Base-by-base conservation (phyloP, 192 early-diverging fungal species). In the Umbelopsis isabellina region DNA sequence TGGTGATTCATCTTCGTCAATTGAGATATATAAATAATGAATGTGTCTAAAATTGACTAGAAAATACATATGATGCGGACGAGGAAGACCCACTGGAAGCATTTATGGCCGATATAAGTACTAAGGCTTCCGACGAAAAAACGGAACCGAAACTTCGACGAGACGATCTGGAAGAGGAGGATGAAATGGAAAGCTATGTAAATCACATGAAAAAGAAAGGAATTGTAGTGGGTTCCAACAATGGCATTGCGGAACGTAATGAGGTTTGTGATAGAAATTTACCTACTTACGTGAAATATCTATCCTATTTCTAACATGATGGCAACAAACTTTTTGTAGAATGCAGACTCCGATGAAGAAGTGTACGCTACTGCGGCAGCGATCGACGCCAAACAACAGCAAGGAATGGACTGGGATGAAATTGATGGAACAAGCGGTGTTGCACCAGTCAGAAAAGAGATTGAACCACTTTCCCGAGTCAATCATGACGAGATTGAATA, bases 311-410 rank as follows among this genome's bases (percentile, higher is more conserved):
- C 18, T 27, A 21, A 67, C 25, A 15, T 23, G 20, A 10, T 27
- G 20, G 20, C 58, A 16, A 6, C 46, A 64, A 68, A 33, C 37
- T 66, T 53, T 35, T 33, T 47, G 12, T 76, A 82, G 82, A 77
- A 91, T 55, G 85, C 76, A 8, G 88, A 93, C 75, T 92, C 90
- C 49, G 93, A 94, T 69, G 93, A 93, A 67, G 92, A 93, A 75
- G 93, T 94, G 2, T 94, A 94, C 77, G 88, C 90, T 4, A 88
- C 93, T 20, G 93, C 92, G 4, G 75, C 85, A 12, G 91, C 90
- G 27, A 74, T 93, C 20, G 90, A 88, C 49, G 84, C 76, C 13
- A 76, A 79, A 44, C 46, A 78, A 35, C 55, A 64, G 15, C 70
- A 78, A 37, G 72, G 77, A 46, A 61, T 65, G 0, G 74, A 82